A percentile compares a stretch with the other conserved stretches of the same genome.
Conservation (phyloP, 495 filamentous ascomycete genomes). For the Neurospora hispaniola region DNA sequence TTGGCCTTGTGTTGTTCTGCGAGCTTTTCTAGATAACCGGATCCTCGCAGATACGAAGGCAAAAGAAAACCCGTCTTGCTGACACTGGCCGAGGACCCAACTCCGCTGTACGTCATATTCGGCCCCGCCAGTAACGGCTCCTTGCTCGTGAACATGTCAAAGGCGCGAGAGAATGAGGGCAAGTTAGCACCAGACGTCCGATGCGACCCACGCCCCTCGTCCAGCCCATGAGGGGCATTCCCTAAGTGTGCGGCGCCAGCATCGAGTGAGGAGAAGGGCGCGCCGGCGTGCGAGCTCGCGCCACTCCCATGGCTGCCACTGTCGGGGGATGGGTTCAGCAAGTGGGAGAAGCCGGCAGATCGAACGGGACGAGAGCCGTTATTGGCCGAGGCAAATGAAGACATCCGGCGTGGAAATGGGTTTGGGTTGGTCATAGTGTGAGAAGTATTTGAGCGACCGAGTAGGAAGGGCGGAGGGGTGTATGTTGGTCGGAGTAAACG, state of each 20-base stretch:
- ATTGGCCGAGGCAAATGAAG: constrained; percentile 53
- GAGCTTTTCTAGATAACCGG: constrained; percentile 65
- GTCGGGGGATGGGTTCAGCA: constrained; percentile 45
- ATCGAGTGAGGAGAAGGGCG: constrained; percentile 6
- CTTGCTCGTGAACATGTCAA: constrained; percentile 35
- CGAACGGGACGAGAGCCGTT: constrained; percentile 34
- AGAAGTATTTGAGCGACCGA: not conserved
- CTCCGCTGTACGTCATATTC: constrained; percentile 13
- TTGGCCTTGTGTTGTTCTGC: constrained; percentile 57
- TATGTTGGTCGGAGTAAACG: not conserved
- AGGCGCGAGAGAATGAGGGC: constrained; percentile 52
- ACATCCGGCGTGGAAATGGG: constrained; percentile 32
- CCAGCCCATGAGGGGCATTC: constrained; percentile 17
- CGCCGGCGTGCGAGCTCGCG: constrained; percentile 26
- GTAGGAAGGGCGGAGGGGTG: not conserved
- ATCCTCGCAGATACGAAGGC: constrained; percentile 70
- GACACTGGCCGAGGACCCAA: constrained; percentile 15
- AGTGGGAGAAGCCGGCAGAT: constrained; percentile 48
- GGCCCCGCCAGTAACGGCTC: constrained; percentile 14
- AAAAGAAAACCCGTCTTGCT: constrained; percentile 47
- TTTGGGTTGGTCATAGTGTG: not conserved
- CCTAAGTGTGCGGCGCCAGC: constrained; percentile 13
- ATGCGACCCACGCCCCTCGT: constrained; percentile 20
- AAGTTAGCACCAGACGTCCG: constrained; percentile 18
- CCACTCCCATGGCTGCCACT: constrained; percentile 23